These are phyloP conservation scores for Colletotrichum chlorophyti DNA, from an alignment of 2,329 filamentous ascomycete species.

Conservation along the genomic window DNA sequence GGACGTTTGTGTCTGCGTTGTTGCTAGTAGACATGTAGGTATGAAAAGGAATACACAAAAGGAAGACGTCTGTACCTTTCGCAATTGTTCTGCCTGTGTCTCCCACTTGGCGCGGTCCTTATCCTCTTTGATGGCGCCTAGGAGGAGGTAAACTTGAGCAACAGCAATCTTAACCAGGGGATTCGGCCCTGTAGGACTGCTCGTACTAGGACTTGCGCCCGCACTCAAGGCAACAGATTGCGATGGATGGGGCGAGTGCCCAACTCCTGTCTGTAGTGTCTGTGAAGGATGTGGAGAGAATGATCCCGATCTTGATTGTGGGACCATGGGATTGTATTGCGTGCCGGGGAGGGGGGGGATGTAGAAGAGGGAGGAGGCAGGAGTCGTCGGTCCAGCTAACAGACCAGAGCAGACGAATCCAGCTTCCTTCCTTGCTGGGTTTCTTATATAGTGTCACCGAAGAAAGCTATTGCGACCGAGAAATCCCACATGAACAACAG, in stretches of 20 bases:
- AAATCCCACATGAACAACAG: slow-evolving; percentile 8
- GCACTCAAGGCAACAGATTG: slow-evolving; percentile 64
- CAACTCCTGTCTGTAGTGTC: slow-evolving; percentile 61
- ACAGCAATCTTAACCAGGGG: slow-evolving; percentile 92
- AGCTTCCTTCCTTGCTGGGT: slow-evolving; percentile 15
- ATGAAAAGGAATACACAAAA: slow-evolving; percentile 12
- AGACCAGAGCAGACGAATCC: slow-evolving; percentile 19
- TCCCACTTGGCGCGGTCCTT: slow-evolving; percentile 92
- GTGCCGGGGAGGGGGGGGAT: neutral
- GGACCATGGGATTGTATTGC: slow-evolving; percentile 55
- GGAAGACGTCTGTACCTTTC: slow-evolving; percentile 69
- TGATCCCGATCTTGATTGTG: slow-evolving; percentile 67
- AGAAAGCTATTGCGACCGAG: slow-evolving; percentile 2
- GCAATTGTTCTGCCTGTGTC: slow-evolving; percentile 86
- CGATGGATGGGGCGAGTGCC: slow-evolving; percentile 63
- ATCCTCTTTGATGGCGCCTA: slow-evolving; percentile 95
- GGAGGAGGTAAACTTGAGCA: slow-evolving; percentile 91
- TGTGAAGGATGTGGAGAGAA: slow-evolving; percentile 68
- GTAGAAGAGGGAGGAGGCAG: slow-evolving; percentile 4
- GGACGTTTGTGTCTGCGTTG: no score
- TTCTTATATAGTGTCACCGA: slow-evolving; percentile 13
- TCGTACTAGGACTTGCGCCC: slow-evolving; percentile 67
- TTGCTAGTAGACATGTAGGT: slow-evolving; percentile 2
- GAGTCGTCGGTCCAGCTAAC: slow-evolving; percentile 20
- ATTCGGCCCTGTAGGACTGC: slow-evolving; percentile 66